Conservation (phyloP, 176 grass and related monocot species). For the Carex pumila region DNA sequence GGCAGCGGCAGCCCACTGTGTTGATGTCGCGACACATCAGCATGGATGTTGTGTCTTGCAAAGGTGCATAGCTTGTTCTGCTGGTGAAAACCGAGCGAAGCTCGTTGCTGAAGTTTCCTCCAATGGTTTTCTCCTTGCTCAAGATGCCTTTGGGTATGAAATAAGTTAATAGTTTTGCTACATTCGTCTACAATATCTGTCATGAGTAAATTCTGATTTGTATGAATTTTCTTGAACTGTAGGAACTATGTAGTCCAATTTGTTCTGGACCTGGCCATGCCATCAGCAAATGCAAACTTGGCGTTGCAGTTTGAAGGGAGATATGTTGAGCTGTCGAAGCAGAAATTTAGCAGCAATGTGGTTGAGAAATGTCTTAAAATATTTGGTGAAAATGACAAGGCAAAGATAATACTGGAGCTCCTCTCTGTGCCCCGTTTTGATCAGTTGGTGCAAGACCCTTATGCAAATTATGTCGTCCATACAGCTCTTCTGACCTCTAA, state of each 20-base stretch:
- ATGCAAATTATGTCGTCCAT: slow-evolving; percentile 77
- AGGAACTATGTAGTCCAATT: slow-evolving; percentile 94
- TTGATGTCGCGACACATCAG: slow-evolving; percentile 64
- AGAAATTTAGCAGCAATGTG: slow-evolving; percentile 96
- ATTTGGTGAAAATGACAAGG: slow-evolving; percentile 48
- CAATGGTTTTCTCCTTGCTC: slow-evolving; percentile 55
- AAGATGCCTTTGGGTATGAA: slow-evolving; percentile 75
- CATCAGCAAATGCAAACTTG: slow-evolving; percentile 51
- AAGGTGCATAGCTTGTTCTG: slow-evolving; percentile 55
- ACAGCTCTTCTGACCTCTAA: slow-evolving; percentile 54
- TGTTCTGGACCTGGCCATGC: slow-evolving; percentile 49
- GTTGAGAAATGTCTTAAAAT: slow-evolving; percentile 82
- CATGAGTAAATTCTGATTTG: neutral
- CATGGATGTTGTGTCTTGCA: slow-evolving; percentile 90
- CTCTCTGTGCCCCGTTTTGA: slow-evolving; percentile 52
- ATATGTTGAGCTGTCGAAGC: slow-evolving; percentile 71
- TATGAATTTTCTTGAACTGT: slow-evolving; percentile 16
- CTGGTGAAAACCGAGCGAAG: slow-evolving; percentile 42
- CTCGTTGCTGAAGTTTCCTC: slow-evolving; percentile 58
- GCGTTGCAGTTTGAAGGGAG: slow-evolving; percentile 61
- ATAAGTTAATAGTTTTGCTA: neutral
- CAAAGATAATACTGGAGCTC: slow-evolving; percentile 56
- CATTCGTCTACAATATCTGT: neutral
- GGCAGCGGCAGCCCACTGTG: slow-evolving; percentile 50
- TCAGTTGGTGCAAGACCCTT: slow-evolving; percentile 79